phyloP scores from a whole-genome alignment of 1,284 basidiomycete species.

The Ganoderma sinense region DNA sequence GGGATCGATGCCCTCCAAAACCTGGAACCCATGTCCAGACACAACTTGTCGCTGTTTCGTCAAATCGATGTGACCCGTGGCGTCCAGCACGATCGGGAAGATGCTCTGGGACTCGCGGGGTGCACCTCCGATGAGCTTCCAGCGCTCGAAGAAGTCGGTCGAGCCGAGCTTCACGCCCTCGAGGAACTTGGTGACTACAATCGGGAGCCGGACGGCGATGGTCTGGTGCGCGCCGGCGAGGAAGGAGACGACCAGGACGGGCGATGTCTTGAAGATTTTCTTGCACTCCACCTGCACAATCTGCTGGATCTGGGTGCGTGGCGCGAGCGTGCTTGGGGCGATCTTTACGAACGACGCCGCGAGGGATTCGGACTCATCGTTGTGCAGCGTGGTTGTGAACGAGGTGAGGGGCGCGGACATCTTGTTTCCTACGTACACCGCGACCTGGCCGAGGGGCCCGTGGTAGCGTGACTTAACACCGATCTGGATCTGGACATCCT shows the following conservation, averaged over 20 bases:
- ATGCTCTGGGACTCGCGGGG: constrained; percentile 92
- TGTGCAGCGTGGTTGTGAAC: constrained; percentile 86
- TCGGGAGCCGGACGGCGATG: constrained; percentile 85
- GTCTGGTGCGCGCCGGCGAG: constrained; percentile 92
- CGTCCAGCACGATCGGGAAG: constrained; percentile 81
- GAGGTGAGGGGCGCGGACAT: constrained; percentile 86
- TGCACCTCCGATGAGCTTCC: constrained; percentile 96
- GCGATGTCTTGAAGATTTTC: constrained; percentile 80
- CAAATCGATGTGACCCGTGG: constrained; percentile 77
- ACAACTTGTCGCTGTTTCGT: constrained; percentile 80
- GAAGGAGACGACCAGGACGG: constrained; percentile 91
- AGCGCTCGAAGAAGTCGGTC: constrained; percentile 95
- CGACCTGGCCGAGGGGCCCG: constrained; percentile 89
- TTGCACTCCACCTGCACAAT: constrained; percentile 95
- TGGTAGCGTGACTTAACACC: constrained; percentile 98
- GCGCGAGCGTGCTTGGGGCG: constrained; percentile 79
- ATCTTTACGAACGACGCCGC: constrained; percentile 90
- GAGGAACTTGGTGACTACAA: constrained; percentile 92
- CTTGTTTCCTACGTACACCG: constrained; percentile 97
- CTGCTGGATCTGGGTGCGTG: constrained; percentile 92
- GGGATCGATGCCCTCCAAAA: constrained; percentile 85
- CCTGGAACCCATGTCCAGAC: constrained; percentile 76
- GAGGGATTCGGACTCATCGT: constrained; percentile 77
- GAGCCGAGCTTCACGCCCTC: constrained; percentile 89
- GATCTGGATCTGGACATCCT: constrained; percentile 95